Evolutionary conservation across 139 green algal species (phyloP).

Genomic region (Nannochloris sp.): DNA sequence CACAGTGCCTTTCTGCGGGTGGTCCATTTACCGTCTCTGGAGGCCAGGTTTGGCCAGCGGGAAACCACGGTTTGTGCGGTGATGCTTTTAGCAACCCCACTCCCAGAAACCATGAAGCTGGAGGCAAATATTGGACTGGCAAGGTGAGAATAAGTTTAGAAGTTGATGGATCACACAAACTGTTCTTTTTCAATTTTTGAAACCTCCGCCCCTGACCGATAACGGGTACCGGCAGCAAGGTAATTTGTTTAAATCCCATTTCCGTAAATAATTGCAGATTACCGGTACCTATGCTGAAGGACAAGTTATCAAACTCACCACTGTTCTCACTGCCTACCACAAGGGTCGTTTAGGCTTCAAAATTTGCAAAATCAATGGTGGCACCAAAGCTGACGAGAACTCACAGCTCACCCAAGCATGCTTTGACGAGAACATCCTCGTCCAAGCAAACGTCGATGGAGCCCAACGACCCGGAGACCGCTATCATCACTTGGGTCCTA

Average conservation of each 20-base stretch:
- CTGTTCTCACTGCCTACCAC: conserved; percentile 34
- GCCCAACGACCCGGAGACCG: conserved; percentile 3
- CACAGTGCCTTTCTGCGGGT: background rate
- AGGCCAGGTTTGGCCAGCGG: conserved; percentile 1
- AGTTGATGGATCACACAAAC: too few species aligned
- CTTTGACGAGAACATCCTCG: conserved; percentile 12
- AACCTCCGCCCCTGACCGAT: too few species aligned
- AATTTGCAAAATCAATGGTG: conserved; percentile 14
- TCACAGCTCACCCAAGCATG: conserved; percentile 23
- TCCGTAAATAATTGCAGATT: too few species aligned
- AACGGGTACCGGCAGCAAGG: too few species aligned
- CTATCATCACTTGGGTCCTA: conserved; percentile 12
- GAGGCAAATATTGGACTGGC: conserved; percentile 1
- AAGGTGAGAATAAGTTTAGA: too few species aligned
- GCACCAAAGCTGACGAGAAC: background rate
- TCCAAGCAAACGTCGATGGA: conserved; percentile 14
- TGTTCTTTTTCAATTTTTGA: too few species aligned
- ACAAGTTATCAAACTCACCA: conserved; percentile 12
- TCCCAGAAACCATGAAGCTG: conserved; percentile 4
- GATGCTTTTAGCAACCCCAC: background rate
- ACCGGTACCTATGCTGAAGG: conserved; percentile 12
- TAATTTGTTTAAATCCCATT: too few species aligned
- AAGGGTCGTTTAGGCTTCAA: conserved; percentile 31
- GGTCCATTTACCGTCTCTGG: background rate
- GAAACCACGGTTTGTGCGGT: background rate